Base-by-base conservation (phyloP, 2,329 filamentous ascomycete species). In the Fusarium begoniae region DNA sequence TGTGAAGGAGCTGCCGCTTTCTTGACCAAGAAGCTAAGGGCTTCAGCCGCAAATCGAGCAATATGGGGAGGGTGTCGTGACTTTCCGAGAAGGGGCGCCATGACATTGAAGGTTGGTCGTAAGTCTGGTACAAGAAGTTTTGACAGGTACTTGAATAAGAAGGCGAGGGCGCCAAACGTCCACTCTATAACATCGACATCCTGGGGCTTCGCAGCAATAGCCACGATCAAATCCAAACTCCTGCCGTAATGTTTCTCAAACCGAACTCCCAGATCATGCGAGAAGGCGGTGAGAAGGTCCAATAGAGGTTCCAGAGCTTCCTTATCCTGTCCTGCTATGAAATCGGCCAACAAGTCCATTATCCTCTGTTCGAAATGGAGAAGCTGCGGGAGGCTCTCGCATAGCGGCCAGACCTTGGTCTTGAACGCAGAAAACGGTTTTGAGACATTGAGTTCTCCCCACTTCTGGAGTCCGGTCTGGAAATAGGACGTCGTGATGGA, bases 91-190 rank as follows among this genome's bases (percentile, higher is more conserved):
- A 98, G 88, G 7, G 95, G 92, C 2, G 93, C 89, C 85, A 99
- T 90, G 59, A 96, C 90, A 79, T 94, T 90, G 80, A 94, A 95
- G 5, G 97, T 92, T 53, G 96, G 94, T 70, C 93, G 88, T 72
- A 99, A 84, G 79, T 99, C 94, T 8, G 94, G 92, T 1, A 96
- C 93, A 28, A 99, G 84, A 2, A 98, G 88, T 73, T 94, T 91
- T 5, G 95, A 97, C 10, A 99, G 89, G 80, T 98, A 98, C 81
- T 99, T 99, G 89, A 99, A 98, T 45, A 98, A 87, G 87, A 97
- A 99, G 51, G 96, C 95, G 63, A 99, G 87, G 76, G 94, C 95
- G 18, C 92, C 94, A 83, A 99, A 99, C 57, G 94, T 96, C 95
- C 96, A 98, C 84, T 99, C 96, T 57, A 98, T 94, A n/a, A 97